phyloP scores from a whole-genome alignment of 1,139 yeast genomes.

The Arxiozyma heterogenica region DNA sequence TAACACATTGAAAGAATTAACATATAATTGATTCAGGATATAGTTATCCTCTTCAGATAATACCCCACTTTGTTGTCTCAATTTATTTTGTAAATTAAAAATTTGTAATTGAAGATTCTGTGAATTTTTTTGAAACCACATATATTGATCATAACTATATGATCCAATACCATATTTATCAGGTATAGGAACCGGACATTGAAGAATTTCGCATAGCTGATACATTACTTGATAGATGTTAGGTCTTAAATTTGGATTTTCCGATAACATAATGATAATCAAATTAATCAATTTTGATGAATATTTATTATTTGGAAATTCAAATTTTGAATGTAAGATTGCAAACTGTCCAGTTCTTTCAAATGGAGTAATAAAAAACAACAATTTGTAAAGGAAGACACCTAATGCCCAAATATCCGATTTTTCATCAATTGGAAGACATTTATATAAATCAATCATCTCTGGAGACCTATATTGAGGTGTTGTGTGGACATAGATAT shows the following conservation, averaged over 20 bases:
- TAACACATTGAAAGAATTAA: constrained; percentile 25
- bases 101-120: constrained; percentile 29
- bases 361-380: constrained; percentile 92
- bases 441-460: constrained; percentile 81
- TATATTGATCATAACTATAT: constrained; percentile 33
- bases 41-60: constrained; percentile 14
- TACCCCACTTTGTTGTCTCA: constrained; percentile 14
- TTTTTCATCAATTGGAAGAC: constrained; percentile 87
- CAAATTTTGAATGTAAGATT: constrained; percentile 52
- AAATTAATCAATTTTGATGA: constrained; percentile 61
- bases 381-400: constrained; percentile 76
- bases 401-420: constrained; percentile 97
- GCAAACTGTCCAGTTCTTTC: constrained; percentile 70
- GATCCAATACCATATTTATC: constrained; percentile 34
- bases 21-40: constrained; percentile 20
- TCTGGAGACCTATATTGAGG: constrained; percentile 91
- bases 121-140: constrained; percentile 31
- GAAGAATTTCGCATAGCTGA: constrained; percentile 55
- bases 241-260: constrained; percentile 75
- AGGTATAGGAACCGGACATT: constrained; percentile 44
- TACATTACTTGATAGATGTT: constrained; percentile 74
- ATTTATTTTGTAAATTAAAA: constrained; percentile 22
- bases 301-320: constrained; percentile 43
- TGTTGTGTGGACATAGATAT: constrained; percentile 83
- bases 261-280: constrained; percentile 70